Conservation (phyloP, 106 monocot species). For the Dendrobium chrysotoxum region DNA sequence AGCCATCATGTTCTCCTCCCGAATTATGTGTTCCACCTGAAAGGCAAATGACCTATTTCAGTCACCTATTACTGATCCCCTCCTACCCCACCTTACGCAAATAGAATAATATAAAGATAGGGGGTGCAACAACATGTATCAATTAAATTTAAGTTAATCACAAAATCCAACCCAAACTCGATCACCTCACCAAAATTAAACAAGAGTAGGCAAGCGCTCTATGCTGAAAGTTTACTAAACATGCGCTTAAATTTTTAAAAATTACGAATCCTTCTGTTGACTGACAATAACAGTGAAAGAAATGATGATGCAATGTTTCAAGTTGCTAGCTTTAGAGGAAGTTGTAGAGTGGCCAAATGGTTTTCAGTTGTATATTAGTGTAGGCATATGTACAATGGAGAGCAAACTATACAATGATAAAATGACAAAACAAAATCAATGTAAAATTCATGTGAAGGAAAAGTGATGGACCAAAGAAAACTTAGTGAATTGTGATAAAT, state of each 20-base stretch:
- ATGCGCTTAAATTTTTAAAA: background rate
- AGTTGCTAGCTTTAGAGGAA: background rate
- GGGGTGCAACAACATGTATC: background rate
- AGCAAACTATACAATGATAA: too few relatives aligned
- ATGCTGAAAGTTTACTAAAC: background rate
- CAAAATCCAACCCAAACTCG: background rate
- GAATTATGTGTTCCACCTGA: constrained; percentile 95
- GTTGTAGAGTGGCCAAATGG: background rate
- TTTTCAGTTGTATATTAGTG: too few relatives aligned
- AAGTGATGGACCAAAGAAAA: too few relatives aligned
- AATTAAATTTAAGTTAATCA: constrained; percentile 2
- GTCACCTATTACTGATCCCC: background rate
- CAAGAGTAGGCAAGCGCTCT: background rate
- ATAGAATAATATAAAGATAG: background rate
- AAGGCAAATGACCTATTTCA: background rate
- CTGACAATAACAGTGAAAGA: background rate
- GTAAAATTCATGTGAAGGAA: too few relatives aligned
- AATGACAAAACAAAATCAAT: too few relatives aligned
- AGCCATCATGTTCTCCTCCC: constrained; percentile 99
- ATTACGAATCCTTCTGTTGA: background rate
- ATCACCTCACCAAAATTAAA: background rate
- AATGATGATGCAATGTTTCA: background rate
- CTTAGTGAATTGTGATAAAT: too few relatives aligned
- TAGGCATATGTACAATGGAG: too few relatives aligned
- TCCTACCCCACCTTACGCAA: background rate